A percentile compares a stretch with the other conserved stretches of the same genome.
These are phyloP conservation scores for Arctium lappa DNA, from an alignment of 129 eudicot species.

Conservation along the genomic window DNA sequence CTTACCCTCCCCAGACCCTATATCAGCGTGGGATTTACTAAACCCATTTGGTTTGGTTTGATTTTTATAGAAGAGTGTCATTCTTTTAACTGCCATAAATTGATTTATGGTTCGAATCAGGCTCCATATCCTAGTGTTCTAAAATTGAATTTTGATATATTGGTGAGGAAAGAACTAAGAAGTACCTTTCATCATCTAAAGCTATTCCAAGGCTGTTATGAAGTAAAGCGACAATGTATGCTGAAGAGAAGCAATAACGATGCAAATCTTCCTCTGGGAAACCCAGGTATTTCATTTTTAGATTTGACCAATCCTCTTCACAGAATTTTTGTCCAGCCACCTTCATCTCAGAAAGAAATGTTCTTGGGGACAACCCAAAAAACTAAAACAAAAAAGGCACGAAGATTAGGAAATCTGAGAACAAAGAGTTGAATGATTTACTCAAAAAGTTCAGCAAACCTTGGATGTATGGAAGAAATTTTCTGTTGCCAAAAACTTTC, in stretches of 20 bases:
- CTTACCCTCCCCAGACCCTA: too few species aligned
- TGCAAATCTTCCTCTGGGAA: slow-evolving; percentile 70
- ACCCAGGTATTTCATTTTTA: slow-evolving; percentile 49
- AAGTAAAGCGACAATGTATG: slow-evolving; percentile 88
- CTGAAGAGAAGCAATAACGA: slow-evolving; percentile 82
- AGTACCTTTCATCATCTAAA: slow-evolving; percentile 72
- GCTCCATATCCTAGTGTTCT: neutral
- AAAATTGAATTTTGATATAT: neutral
- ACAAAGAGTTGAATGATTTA: neutral
- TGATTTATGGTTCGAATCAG: neutral
- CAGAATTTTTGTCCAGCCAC: slow-evolving; percentile 84
- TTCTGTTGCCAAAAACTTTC: slow-evolving; percentile 88
- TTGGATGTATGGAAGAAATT: slow-evolving; percentile 93
- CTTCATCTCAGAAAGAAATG: slow-evolving; percentile 59
- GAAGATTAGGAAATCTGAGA: neutral
- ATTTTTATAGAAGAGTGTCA: neutral
- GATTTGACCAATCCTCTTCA: slow-evolving; percentile 75
- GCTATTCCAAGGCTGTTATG: slow-evolving; percentile 87
- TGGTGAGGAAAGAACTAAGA: neutral
- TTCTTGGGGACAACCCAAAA: slow-evolving; percentile 62
- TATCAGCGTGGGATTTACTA: too few species aligned
- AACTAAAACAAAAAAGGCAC: slow-evolving; percentile 37
- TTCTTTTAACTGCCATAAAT: neutral
- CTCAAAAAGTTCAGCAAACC: slow-evolving; percentile 32
- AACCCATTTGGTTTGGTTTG: neutral